Evolutionary conservation across 2,329 filamentous ascomycete species (phyloP), one percentile per base, ranked within the genome.

Genomic region (Trichoderma polysporum): DNA sequence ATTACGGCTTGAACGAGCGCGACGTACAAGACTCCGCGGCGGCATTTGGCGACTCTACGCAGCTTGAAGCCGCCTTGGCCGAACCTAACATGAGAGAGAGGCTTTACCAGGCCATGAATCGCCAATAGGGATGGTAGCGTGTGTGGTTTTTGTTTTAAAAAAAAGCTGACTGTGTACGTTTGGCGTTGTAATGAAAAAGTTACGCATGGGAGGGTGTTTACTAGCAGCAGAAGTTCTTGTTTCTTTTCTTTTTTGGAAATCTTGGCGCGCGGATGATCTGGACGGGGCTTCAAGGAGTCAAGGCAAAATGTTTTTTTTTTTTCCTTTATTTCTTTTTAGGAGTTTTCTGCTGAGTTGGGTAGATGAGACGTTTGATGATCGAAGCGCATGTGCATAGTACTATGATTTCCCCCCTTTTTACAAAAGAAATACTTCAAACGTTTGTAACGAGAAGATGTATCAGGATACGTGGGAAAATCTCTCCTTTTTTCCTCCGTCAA

Each of bases 41-140:
- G 12, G 69, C 69, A 19, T 72, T 73, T 35, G 59, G 68, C 39
- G 70, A 69, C 25, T 66, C 69, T 17, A 68, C 69, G n/a, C 71
- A 71, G 33, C 69, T 75, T 25, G 69, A 71, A 19, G 70, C 67
- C 13, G 64, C 70, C 10, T 47, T 73, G n/a, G 67, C 64, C 12
- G 71, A 73, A 56, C 67, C 70, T n/a, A 70, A 71, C 27, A 70
- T 71, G 41, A 70, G 70, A 19, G 71, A 72, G 52, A 68, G 63
- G 37, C 37, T 73, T 41, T 74, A 75, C 52, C 70, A 71, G 37
- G 68, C 69, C 53, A 72, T 75, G 56, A 68, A 61, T 33, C 72
- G 69, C 37, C 64, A 66, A 54, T 70, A 31, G 69, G 7, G 27
- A 52, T n/a, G 22, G 37, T 19, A 19, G n/a, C 10, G 27, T 10